Percentiles rank a stretch among this genome's conserved stretches.
Conservation (phyloP, 1,139 yeast species). For the Hyphopichia pseudoburtonii region DNA sequence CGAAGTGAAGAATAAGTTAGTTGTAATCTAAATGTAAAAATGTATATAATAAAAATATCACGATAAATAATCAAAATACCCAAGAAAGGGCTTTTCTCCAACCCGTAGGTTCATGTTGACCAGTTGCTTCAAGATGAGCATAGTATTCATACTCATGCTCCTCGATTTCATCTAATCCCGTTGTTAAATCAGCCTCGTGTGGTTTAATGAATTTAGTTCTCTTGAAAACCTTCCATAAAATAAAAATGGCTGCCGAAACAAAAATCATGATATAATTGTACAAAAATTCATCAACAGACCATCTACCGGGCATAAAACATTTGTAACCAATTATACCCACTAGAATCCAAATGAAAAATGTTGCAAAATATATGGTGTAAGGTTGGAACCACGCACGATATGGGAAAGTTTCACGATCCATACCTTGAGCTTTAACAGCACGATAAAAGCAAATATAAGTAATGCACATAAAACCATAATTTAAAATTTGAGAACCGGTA, state of each 20-base stretch:
- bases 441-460: conserved; percentile 60
- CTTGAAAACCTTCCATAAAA: conserved; percentile 35
- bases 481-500: conserved; percentile 77
- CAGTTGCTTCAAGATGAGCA: background rate
- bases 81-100: too few species aligned
- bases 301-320: conserved; percentile 63
- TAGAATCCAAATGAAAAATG: conserved; percentile 23
- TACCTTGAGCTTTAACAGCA: conserved; percentile 50
- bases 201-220: conserved; percentile 28
- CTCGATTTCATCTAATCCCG: conserved; percentile 41
- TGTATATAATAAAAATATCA: too few species aligned
- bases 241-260: conserved; percentile 29
- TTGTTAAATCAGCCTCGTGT: conserved; percentile 33
- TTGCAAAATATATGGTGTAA: conserved; percentile 25
- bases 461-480: conserved; percentile 62
- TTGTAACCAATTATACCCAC: conserved; percentile 41
- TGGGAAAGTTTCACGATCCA: conserved; percentile 24
- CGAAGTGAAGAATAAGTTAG: too few species aligned
- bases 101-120: too few species aligned
- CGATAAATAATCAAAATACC: too few species aligned
- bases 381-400: conserved; percentile 32
- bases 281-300: conserved; percentile 51
- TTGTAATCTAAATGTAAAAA: too few species aligned
- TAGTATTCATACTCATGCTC: conserved; percentile 43
- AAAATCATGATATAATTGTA: conserved; percentile 44